Evolutionary conservation across 2,329 filamentous ascomycete species (phyloP).

Genomic region (Ophiostoma fasciatum): DNA sequence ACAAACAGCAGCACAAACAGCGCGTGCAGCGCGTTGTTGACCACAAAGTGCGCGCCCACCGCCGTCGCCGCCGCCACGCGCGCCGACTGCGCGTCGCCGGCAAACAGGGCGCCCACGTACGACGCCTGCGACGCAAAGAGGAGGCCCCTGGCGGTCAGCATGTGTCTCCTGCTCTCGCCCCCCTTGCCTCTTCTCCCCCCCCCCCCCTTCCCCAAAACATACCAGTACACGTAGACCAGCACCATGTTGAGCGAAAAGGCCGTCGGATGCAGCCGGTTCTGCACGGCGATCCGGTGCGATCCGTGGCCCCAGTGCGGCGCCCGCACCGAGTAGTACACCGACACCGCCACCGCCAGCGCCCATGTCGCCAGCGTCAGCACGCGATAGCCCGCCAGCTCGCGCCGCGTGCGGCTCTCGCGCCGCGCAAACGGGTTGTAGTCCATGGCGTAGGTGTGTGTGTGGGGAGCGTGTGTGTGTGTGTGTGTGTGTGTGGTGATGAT

Average conservation of each 20-base stretch:
- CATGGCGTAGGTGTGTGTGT: constrained; percentile 2
- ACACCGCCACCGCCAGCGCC: constrained; percentile 55
- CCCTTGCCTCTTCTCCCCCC: too few relatives aligned
- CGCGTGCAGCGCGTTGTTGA: constrained; percentile 72
- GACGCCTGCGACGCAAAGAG: constrained; percentile 62
- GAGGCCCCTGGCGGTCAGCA: constrained; percentile 47
- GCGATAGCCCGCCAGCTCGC: constrained; percentile 57
- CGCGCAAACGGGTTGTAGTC: constrained; percentile 57
- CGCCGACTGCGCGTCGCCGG: constrained; percentile 34
- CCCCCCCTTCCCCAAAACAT: too few relatives aligned
- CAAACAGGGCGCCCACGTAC: constrained; percentile 67
- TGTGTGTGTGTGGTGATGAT: not conserved
- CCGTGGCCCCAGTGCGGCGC: constrained; percentile 45
- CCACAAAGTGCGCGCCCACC: constrained; percentile 71
- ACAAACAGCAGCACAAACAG: constrained; percentile 75
- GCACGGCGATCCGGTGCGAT: constrained; percentile 53
- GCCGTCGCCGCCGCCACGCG: constrained; percentile 56
- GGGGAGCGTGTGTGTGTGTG: too few relatives aligned
- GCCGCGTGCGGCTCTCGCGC: constrained; percentile 48
- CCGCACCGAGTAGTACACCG: constrained; percentile 59
- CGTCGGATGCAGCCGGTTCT: constrained; percentile 51
- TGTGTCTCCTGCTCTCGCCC: too few relatives aligned
- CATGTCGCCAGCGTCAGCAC: constrained; percentile 60
- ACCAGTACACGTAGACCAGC: constrained; percentile 64
- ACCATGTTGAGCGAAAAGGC: constrained; percentile 60